Percentiles rank a stretch among this genome's conserved stretches.
Conservation (phyloP, 768 basidiomycete species). For the Favolaschia claudopus region DNA sequence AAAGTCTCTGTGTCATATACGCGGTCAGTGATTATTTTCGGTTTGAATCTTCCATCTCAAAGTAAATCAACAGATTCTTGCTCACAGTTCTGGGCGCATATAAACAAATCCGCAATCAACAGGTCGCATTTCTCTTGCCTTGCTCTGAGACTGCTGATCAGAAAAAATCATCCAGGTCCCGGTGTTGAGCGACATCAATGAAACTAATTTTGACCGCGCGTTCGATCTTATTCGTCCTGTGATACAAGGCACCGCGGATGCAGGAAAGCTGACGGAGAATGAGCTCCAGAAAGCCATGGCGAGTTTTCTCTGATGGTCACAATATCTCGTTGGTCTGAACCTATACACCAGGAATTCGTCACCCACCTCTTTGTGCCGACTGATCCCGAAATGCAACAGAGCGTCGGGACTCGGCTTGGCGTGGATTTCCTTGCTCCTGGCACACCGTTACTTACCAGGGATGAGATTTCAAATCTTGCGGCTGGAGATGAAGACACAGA, state of each 20-base stretch:
- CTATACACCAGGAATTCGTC: constrained; percentile 17
- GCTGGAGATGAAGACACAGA: constrained; percentile 27
- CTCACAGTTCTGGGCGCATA: constrained; percentile 49
- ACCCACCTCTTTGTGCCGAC: constrained; percentile 35
- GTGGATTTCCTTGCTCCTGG: constrained; percentile 31
- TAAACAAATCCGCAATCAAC: constrained; percentile 49
- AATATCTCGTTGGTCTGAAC: background rate
- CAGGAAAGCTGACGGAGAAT: constrained; percentile 54
- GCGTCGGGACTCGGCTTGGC: constrained; percentile 34
- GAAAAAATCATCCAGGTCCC: no score
- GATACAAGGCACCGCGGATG: constrained; percentile 63
- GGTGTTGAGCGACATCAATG: constrained; percentile 45
- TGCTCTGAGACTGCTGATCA: no score
- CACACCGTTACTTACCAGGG: constrained; percentile 32
- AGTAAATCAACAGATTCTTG: constrained; percentile 39
- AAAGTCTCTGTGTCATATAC: constrained; percentile 25
- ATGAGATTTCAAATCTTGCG: constrained; percentile 28
- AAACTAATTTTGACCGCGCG: constrained; percentile 49
- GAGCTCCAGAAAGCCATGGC: constrained; percentile 56
- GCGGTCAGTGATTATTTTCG: constrained; percentile 1
- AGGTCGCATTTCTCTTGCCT: no score
- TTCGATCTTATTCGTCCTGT: constrained; percentile 51
- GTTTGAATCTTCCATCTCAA: background rate
- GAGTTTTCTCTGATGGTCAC: background rate
- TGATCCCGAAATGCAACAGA: constrained; percentile 34